These are phyloP conservation scores for Erigeron canadensis DNA, from an alignment of 129 eudicot genomes.

Conservation along the genomic window DNA sequence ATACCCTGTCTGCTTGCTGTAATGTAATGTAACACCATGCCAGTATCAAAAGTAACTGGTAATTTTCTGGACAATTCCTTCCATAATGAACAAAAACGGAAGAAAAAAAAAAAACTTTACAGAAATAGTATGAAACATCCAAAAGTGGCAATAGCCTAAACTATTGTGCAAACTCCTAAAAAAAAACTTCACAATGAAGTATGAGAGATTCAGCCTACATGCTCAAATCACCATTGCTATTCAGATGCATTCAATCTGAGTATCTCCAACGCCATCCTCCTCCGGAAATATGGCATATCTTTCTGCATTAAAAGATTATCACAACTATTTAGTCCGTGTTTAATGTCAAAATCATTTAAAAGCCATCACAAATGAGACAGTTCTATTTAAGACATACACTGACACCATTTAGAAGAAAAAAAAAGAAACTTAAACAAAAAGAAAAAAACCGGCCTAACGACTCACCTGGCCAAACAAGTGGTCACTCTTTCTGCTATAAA, in stretches of 20 bases:
- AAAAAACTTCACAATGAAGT: background rate
- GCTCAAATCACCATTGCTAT: background rate
- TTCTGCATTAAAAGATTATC: slow-evolving; percentile 42
- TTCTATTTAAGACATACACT: background rate
- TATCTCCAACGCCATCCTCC: slow-evolving; percentile 81
- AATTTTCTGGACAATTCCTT: background rate
- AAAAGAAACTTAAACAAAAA: background rate
- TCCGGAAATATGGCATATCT: slow-evolving; percentile 82
- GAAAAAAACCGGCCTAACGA: background rate
- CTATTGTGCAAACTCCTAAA: slow-evolving; percentile 2
- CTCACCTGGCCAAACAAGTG: slow-evolving; percentile 79
- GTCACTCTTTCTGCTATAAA: slow-evolving; percentile 83
- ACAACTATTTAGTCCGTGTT: background rate
- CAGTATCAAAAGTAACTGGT: no score
- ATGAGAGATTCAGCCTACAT: slow-evolving; percentile 10
- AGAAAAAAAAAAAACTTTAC: background rate
- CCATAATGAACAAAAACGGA: background rate
- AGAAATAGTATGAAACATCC: slow-evolving; percentile 8
- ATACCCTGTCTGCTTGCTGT: background rate
- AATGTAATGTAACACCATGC: background rate
- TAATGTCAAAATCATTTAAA: slow-evolving; percentile 5
- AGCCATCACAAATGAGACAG: background rate
- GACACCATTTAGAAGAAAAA: background rate
- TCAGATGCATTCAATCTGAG: slow-evolving; percentile 65
- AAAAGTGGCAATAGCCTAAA: background rate